Conservation (phyloP, 148 eudicot species). For the Nepenthes mirabilis region DNA sequence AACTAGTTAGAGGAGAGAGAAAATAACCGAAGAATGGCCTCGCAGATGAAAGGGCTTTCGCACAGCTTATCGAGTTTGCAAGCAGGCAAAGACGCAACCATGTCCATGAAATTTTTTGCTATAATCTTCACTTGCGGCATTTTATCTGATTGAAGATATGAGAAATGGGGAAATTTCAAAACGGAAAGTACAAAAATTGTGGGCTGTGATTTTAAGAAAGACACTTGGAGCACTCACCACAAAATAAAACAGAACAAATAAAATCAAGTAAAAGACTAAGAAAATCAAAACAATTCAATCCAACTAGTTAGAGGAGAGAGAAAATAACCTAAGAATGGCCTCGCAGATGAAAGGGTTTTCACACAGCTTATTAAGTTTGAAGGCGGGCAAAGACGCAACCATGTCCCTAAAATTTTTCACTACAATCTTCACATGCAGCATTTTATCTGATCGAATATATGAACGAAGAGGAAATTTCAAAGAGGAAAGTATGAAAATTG, state of each 20-base stretch:
- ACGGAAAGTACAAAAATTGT: no score
- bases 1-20: not conserved
- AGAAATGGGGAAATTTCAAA: no score
- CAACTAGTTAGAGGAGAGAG: not conserved
- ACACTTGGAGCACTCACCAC: not conserved
- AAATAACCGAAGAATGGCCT: constrained; percentile 78
- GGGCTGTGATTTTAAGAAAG: no score
- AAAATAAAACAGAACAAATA: not conserved
- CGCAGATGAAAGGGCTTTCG: constrained; percentile 77
- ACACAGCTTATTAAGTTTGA: constrained; percentile 76
- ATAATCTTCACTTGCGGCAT: constrained; percentile 85
- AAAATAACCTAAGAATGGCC: constrained; percentile 70
- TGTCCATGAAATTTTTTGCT: constrained; percentile 93
- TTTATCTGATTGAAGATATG: not conserved
- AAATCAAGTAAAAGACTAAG: not conserved
- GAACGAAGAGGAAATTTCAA: no score
- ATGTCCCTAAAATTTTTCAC: constrained; percentile 95
- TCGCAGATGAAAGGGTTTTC: constrained; percentile 82
- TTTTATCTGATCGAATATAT: constrained; percentile 2
- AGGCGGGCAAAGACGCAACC: constrained; percentile 88
- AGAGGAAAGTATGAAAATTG: no score
- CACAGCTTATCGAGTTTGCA: constrained; percentile 77
- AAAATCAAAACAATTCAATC: no score
- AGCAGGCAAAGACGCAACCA: constrained; percentile 92
- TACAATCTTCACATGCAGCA: constrained; percentile 77